These are phyloP conservation scores for Hamiltosporidium magnivora DNA, from an alignment of 371 early-diverging fungal genomes.

Conservation along the genomic window DNA sequence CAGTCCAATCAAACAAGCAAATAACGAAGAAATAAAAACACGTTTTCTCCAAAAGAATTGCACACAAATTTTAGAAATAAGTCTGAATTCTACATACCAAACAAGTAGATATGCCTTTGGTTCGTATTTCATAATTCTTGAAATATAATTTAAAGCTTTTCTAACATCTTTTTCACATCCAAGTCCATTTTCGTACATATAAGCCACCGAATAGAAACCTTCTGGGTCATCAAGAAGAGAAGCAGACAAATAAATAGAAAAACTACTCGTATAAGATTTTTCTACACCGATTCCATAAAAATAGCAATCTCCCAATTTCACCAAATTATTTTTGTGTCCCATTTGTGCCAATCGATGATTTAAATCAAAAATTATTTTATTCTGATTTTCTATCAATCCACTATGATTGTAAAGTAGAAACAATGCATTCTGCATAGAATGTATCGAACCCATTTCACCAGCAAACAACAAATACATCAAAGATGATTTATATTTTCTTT, in stretches of 20 bases:
- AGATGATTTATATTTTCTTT: slow-evolving; percentile 18
- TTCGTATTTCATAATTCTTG: background rate
- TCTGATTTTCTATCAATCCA: slow-evolving; percentile 18
- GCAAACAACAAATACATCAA: slow-evolving; percentile 29
- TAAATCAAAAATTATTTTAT: slow-evolving; percentile 31
- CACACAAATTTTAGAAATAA: background rate
- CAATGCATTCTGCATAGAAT: slow-evolving; percentile 43
- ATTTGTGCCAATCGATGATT: slow-evolving; percentile 17
- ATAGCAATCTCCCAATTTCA: slow-evolving; percentile 51
- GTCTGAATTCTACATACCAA: background rate
- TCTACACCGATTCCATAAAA: slow-evolving; percentile 47
- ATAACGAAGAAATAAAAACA: too few relatives aligned
- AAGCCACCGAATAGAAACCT: slow-evolving; percentile 36
- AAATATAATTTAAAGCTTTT: slow-evolving; percentile 11
- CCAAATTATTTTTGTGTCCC: slow-evolving; percentile 10
- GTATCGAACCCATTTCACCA: slow-evolving; percentile 35
- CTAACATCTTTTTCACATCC: slow-evolving; percentile 31
- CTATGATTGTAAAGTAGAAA: slow-evolving; percentile 34
- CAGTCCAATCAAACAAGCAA: too few relatives aligned
- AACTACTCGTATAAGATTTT: slow-evolving; percentile 35
- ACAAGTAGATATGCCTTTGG: background rate
- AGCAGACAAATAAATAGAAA: slow-evolving; percentile 44
- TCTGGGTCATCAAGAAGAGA: slow-evolving; percentile 26
- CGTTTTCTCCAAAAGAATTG: too few relatives aligned
- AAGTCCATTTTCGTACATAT: slow-evolving; percentile 50